Conservation (phyloP, 805 yeast species). For the Candida nonsorbophila region DNA sequence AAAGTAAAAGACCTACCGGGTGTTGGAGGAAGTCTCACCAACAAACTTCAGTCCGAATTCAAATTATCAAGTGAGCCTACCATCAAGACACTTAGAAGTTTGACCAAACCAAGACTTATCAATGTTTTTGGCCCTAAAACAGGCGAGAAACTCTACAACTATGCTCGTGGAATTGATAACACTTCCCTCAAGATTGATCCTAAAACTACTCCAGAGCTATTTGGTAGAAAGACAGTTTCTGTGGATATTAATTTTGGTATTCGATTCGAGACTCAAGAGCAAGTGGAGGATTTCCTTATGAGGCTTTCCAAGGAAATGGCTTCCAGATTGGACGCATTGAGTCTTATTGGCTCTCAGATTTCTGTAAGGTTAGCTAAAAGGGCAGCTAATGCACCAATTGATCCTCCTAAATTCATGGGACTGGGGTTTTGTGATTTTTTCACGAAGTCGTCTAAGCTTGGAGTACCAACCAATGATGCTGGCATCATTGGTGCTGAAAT, state of each 20-base stretch:
- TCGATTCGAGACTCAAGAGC: conserved; percentile 54
- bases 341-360: conserved; percentile 50
- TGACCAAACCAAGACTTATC: conserved; percentile 33
- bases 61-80: conserved; percentile 12
- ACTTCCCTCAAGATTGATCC: conserved; percentile 51
- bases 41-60: conserved; percentile 38
- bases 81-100: conserved; percentile 33
- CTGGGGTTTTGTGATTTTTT: conserved; percentile 72
- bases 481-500: conserved; percentile 60
- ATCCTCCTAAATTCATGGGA: conserved; percentile 78
- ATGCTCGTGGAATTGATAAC: conserved; percentile 63
- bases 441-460: conserved; percentile 55
- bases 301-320: conserved; percentile 57
- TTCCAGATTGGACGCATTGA: conserved; percentile 42
- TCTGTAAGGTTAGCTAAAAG: conserved; percentile 64
- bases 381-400: conserved; percentile 61
- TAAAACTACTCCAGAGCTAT: conserved; percentile 33
- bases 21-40: conserved; percentile 47
- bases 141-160: conserved; percentile 57
- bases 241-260: conserved; percentile 93
- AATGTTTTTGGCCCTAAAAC: conserved; percentile 61
- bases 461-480: conserved; percentile 53
- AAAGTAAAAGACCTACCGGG: conserved; percentile 51
- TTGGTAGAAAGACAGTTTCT: conserved; percentile 70
- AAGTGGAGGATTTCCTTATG: conserved; percentile 61